These are phyloP conservation scores for Mayamaea pseudoterrestris DNA, from an alignment of 108 stramenopile genomes.

Conservation along the genomic window DNA sequence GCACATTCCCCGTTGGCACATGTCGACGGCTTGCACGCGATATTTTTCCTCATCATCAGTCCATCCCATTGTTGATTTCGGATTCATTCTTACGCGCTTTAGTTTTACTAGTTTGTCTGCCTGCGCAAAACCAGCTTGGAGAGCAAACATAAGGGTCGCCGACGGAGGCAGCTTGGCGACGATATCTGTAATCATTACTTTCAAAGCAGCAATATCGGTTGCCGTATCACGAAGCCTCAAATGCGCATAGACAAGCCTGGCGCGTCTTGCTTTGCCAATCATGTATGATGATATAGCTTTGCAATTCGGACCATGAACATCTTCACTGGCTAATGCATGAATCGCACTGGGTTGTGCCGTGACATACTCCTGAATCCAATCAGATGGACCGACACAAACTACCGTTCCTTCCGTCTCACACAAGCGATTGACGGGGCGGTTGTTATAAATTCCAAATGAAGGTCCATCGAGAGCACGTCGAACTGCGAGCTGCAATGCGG, in stretches of 20 bases:
- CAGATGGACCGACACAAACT: conserved; percentile 51
- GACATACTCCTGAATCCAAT: conserved; percentile 52
- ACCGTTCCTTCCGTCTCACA: conserved; percentile 16
- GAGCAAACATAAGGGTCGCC: conserved; percentile 38
- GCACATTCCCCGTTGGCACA: conserved; percentile 30
- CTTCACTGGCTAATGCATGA: conserved; percentile 52
- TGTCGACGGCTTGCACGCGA: conserved; percentile 20
- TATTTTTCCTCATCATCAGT: conserved; percentile 32
- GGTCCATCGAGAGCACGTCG: conserved; percentile 45
- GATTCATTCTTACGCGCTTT: conserved; percentile 29
- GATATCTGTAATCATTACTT: conserved; percentile 19
- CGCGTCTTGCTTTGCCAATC: conserved; percentile 22
- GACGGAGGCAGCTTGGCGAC: conserved; percentile 2
- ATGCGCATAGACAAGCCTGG: conserved; percentile 57
- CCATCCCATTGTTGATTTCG: conserved; percentile 41
- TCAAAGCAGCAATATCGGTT: conserved; percentile 10
- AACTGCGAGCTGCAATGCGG: conserved; percentile 52
- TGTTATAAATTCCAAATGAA: conserved; percentile 37
- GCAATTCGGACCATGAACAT: conserved; percentile 24
- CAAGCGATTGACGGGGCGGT: conserved; percentile 6
- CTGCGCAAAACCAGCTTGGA: conserved; percentile 35
- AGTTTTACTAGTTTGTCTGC: conserved; percentile 22
- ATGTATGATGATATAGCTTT: conserved; percentile 65
- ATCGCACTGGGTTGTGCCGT: conserved; percentile 28
- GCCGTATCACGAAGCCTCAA: conserved; percentile 13